Base-by-base conservation (phyloP, 306 rosid species). In the Quercus rubra region DNA sequence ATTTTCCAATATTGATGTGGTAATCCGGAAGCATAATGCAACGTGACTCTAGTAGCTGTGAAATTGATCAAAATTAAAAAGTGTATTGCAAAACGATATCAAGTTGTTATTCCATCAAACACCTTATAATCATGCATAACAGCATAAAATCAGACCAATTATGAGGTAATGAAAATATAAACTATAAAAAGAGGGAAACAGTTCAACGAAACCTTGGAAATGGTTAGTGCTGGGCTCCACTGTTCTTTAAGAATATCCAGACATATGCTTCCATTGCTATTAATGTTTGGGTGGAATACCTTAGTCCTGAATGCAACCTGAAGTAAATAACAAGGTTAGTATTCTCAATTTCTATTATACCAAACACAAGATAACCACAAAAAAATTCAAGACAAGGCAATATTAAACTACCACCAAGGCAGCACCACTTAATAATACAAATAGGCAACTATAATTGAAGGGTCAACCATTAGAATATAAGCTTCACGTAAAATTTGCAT, bases 271-370 rank as follows among this genome's bases (percentile, higher is more conserved):
- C 98, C 98, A 30, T 91, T 91, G 79, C 95, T 91, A 67, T 91
- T 93, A 82, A 93, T 90, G 83, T 93, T 93, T 30, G 98, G 98
- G 83, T 93, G 98, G 88, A 91, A 93, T n/a, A 93, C 97, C 89
- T 91, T 93, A 15, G 97, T 93, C 92, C 92, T 91, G 75, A 93
- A 91, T 38, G 97, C 92, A 79, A 93, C 98, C 98, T 91, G 91
- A 85, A 77, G 61, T 27, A 76, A 18, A 59, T 18, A 55, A 73
- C 11, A 23, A 4, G 12, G 68, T 64, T 41, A 83, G 67, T 30
- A 55, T 76, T 35, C 54, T 7, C 18, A 68, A 51, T 67, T 68
- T 73, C 28, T 4, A 31, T 61, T 15, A 31, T 49, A 73, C 15
- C 43, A 28, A 33, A 62, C 79, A 52, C 8, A 13, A 78, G 54